Conservation (phyloP, 2,329 filamentous ascomycete genomes). For the Aspergillus texensis region DNA sequence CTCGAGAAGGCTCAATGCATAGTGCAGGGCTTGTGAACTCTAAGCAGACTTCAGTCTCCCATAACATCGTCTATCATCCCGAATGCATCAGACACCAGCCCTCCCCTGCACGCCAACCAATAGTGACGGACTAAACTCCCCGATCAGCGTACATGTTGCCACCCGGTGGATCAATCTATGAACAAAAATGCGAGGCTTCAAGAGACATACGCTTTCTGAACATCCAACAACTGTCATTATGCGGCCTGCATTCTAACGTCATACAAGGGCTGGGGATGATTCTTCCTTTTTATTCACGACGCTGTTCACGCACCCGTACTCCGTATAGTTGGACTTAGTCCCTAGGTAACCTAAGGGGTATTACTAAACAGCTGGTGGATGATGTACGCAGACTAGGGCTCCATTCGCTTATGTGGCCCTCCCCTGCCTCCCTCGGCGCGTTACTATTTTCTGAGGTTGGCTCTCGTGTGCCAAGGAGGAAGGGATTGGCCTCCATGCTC, state of each 20-base stretch:
- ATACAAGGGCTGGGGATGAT: not conserved
- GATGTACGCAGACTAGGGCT: not conserved
- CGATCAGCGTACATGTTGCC: constrained; percentile 4
- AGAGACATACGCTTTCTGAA: not conserved
- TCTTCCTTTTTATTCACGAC: not conserved
- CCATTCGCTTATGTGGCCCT: not conserved
- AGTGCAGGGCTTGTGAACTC: not conserved
- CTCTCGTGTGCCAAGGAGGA: not conserved
- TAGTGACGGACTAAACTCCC: not conserved
- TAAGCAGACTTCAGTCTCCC: not conserved
- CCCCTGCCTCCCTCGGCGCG: not conserved
- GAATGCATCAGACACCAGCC: not conserved
- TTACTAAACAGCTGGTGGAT: not conserved
- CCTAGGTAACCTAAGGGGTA: not conserved
- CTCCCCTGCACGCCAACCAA: not conserved
- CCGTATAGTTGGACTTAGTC: no score
- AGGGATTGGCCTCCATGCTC: not conserved
- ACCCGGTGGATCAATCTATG: not conserved
- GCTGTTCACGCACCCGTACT: no score
- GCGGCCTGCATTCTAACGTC: not conserved
- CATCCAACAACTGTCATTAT: not conserved
- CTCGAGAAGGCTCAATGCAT: not conserved
- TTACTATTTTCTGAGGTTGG: not conserved
- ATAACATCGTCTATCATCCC: not conserved
- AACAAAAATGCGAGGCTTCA: no score